These are phyloP conservation scores for Backusella circina DNA, from an alignment of 192 early-diverging fungal species.

Conservation along the genomic window DNA sequence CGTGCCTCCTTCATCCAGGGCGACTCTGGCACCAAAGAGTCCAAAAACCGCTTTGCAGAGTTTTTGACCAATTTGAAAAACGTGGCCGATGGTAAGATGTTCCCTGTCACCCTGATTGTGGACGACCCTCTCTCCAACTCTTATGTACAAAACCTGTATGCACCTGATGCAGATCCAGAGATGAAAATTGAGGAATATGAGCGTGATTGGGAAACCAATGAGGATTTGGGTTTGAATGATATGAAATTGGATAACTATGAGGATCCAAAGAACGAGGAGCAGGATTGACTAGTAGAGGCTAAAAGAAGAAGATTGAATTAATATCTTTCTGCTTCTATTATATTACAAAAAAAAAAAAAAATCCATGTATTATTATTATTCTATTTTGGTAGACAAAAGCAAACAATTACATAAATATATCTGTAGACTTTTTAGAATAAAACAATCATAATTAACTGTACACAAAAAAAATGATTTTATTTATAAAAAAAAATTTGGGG, in stretches of 20 bases:
- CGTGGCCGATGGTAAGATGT: slow-evolving; percentile 53
- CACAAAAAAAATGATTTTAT: background rate
- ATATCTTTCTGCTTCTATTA: background rate
- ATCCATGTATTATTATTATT: background rate
- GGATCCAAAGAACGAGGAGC: slow-evolving; percentile 11
- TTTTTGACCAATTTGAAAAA: slow-evolving; percentile 73
- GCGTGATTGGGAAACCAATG: slow-evolving; percentile 86
- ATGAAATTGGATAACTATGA: slow-evolving; percentile 73
- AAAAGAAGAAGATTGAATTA: slow-evolving; percentile 7
- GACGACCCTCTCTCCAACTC: slow-evolving; percentile 91
- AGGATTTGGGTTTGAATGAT: slow-evolving; percentile 86
- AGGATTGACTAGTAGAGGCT: slow-evolving; percentile 12
- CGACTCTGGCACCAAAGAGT: slow-evolving; percentile 58
- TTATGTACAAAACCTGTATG: slow-evolving; percentile 91
- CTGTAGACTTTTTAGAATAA: background rate
- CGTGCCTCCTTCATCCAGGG: slow-evolving; percentile 67
- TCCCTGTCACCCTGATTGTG: slow-evolving; percentile 68
- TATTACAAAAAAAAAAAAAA: background rate
- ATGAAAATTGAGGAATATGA: slow-evolving; percentile 86
- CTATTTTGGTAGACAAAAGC: background rate
- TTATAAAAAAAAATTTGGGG: background rate
- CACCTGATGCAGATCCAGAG: slow-evolving; percentile 92
- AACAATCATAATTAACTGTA: background rate
- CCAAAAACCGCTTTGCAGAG: slow-evolving; percentile 49
- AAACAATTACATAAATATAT: background rate